phyloP scores from a whole-genome alignment of 2,329 filamentous ascomycete species.

The Fusarium cyanostomum region DNA sequence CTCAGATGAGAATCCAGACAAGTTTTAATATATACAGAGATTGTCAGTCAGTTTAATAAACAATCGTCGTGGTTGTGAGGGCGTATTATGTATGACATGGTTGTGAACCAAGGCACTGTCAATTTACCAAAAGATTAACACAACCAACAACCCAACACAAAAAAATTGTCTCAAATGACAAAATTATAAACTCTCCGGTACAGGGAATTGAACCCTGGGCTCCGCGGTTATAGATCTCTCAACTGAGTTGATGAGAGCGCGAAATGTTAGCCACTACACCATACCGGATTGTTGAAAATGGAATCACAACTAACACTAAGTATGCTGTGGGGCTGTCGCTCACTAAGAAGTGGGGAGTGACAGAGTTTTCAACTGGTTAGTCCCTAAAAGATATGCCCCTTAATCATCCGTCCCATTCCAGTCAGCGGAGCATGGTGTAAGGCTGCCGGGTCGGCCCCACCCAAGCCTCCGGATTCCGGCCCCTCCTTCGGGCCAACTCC shows the following conservation, averaged over 20 bases:
- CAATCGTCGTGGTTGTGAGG: too few species aligned
- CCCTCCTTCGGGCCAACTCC: neutral
- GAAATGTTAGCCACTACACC: conserved; percentile 44
- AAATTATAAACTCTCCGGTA: neutral
- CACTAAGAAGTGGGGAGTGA: neutral
- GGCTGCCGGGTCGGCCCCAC: neutral
- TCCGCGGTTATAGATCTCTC: neutral
- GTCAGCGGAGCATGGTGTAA: neutral
- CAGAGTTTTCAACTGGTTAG: neutral
- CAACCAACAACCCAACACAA: too few species aligned
- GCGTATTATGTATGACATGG: too few species aligned
- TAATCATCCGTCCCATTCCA: neutral
- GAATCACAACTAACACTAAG: neutral
- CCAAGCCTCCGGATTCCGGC: neutral
- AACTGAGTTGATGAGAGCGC: conserved; percentile 24
- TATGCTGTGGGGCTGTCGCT: neutral
- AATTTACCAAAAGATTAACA: too few species aligned
- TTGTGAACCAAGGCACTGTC: too few species aligned
- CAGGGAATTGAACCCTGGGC: conserved; percentile 2
- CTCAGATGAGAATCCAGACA: too few species aligned
- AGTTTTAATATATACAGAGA: too few species aligned
- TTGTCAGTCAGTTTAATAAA: too few species aligned
- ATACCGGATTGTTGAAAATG: neutral
- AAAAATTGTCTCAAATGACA: neutral
- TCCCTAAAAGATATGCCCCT: neutral